Evolutionary conservation across 75 land plant genomes (phyloP).

Genomic region (Isoetes taiwanensis): DNA sequence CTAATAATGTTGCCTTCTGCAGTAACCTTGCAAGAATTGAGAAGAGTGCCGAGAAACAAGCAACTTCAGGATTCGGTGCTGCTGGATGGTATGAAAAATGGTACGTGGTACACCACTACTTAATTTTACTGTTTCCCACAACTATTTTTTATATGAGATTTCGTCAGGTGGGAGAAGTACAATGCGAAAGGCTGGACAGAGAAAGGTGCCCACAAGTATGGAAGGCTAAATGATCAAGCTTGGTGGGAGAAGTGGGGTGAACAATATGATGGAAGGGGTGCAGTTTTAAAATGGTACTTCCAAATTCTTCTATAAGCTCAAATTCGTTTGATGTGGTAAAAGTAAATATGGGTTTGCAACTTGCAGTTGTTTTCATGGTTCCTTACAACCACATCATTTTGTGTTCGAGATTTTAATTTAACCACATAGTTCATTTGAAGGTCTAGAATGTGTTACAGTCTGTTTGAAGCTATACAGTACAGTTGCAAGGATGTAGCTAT

Average conservation of each 20-base stretch:
- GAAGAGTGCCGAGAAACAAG: slow-evolving; percentile 94
- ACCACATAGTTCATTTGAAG: too few species aligned
- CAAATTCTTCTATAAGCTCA: background rate
- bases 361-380: too few species aligned
- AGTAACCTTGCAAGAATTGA: slow-evolving; percentile 93
- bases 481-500: too few species aligned
- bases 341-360: too few species aligned
- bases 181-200: slow-evolving; percentile 98
- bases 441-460: too few species aligned
- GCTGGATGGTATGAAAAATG: slow-evolving; percentile 98
- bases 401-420: too few species aligned
- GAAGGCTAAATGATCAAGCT: slow-evolving; percentile 83
- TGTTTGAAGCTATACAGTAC: too few species aligned
- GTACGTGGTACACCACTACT: slow-evolving; percentile 31
- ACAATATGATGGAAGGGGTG: slow-evolving; percentile 88
- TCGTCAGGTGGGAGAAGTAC: slow-evolving; percentile 92
- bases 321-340: too few species aligned
- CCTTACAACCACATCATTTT: too few species aligned
- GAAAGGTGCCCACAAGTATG: slow-evolving; percentile 96
- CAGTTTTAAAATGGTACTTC: slow-evolving; percentile 77
- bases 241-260: slow-evolving; percentile 99
- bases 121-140: background rate
- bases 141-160: background rate
- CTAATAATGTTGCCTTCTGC: too few species aligned
- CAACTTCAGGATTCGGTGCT: slow-evolving; percentile 71